Base-by-base conservation (phyloP, 345 rosid genomes). In the Moringa oleifera region DNA sequence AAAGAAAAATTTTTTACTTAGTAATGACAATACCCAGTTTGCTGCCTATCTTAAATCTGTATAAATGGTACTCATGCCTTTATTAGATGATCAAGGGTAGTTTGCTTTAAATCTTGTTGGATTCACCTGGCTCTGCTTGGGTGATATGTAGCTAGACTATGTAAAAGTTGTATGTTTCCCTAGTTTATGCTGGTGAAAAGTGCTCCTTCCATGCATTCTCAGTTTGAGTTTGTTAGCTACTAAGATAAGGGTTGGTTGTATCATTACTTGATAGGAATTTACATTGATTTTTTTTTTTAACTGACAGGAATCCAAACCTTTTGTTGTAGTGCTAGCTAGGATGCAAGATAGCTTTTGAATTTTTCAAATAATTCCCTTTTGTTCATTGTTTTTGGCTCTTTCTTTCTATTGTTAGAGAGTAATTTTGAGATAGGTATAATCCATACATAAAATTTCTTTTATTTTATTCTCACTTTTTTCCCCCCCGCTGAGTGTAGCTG, bases 401-500 rank as follows among this genome's bases (percentile, higher is more conserved):
- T 41, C 1, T 7, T 41, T 41, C 12, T 41, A 5, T 41, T 41
- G 6, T 41, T 7, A 11, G 47, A 11, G 33, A 8, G 33, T n/a
- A n/a, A n/a, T n/a, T n/a, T n/a, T n/a, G n/a, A n/a, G n/a, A n/a
- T n/a, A n/a, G n/a, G n/a, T n/a, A n/a, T n/a, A n/a, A n/a, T n/a
- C n/a, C n/a, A 25, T 65, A 6, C 56, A 21, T 18, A 19, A 18
- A n/a, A n/a, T n/a, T n/a, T n/a, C n/a, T n/a, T 19, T 18, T 47
- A 20, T n/a, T 33, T 62, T 7, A 36, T 18, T 5, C 13, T 55
- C 12, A 51, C 23, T 18, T 52, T 8, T 68, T 41, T 28, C 47
- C 31, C 57, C 58, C n/a, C n/a, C n/a, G n/a, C n/a, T 70, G 52
- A 67, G 36, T 51, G 63, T 73, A 94, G 99, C 62, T 94, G 99